phyloP scores from a whole-genome alignment of 1,284 basidiomycete genomes.

The Puccinia horiana region DNA sequence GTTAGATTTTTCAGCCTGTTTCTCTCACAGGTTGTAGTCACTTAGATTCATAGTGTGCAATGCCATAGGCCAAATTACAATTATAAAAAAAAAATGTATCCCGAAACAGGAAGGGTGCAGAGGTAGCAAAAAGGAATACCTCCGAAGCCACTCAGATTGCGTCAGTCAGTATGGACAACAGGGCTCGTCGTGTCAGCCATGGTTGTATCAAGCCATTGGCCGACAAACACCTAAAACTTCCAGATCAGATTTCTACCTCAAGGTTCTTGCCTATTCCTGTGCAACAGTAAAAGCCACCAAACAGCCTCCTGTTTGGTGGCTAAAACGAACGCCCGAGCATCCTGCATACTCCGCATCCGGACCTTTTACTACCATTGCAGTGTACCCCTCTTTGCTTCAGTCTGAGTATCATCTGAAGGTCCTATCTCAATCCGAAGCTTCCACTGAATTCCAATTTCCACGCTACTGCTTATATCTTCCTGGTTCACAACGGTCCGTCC shows the following conservation, averaged over 20 bases:
- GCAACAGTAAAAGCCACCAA: background rate
- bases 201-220: slow-evolving; percentile 11
- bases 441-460: slow-evolving; percentile 44
- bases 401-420: slow-evolving; percentile 27
- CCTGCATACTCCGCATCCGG: slow-evolving; percentile 18
- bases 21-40: no score
- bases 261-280: slow-evolving; percentile 25
- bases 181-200: slow-evolving; percentile 32
- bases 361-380: background rate
- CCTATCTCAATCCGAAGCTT: slow-evolving; percentile 47
- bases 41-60: no score
- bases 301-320: background rate
- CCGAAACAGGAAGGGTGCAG: background rate
- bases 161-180: slow-evolving; percentile 20
- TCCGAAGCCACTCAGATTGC: slow-evolving; percentile 22
- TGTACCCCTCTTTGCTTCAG: background rate
- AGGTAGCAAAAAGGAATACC: slow-evolving; percentile 32
- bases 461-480: slow-evolving; percentile 40
- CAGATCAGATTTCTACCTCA: slow-evolving; percentile 25
- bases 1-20: no score
- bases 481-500: slow-evolving; percentile 40
- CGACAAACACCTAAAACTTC: slow-evolving; percentile 26
- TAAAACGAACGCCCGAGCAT: slow-evolving; percentile 40
- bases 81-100: no score
- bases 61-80: no score